Percentiles rank a stretch among this genome's conserved stretches.
Conservation (phyloP, 768 basidiomycete genomes). For the Lentinula raphanica region DNA sequence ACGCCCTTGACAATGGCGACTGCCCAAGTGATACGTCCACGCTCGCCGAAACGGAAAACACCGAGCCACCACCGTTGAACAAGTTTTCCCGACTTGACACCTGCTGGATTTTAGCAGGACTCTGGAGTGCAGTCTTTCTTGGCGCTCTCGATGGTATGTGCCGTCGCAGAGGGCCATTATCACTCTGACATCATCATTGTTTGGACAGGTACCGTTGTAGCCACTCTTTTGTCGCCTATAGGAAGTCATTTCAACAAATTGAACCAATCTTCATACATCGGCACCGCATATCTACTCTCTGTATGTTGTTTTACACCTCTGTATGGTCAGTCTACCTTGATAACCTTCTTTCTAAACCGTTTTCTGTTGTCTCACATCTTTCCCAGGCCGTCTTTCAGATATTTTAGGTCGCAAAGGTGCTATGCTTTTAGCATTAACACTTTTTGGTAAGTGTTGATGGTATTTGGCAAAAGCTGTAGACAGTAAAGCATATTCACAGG, state of each 20-base stretch:
- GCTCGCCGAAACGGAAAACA: conserved; percentile 21
- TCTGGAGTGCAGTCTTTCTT: conserved; percentile 82
- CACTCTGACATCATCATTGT: conserved; percentile 3
- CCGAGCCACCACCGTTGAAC: conserved; percentile 28
- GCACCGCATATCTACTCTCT: conserved; percentile 81
- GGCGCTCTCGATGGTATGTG: conserved; percentile 77
- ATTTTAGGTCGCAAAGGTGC: conserved; percentile 83
- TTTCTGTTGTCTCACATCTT: conserved; percentile 17
- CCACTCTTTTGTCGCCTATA: conserved; percentile 79
- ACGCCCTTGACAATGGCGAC: conserved; percentile 38
- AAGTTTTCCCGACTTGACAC: conserved; percentile 50
- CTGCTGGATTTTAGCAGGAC: conserved; percentile 66
- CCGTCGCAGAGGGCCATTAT: neutral
- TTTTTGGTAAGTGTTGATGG: conserved; percentile 60
- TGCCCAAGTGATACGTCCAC: conserved; percentile 20
- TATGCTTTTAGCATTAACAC: conserved; percentile 74
- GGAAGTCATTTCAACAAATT: conserved; percentile 81
- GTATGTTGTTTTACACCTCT: conserved; percentile 89
- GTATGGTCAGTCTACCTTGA: conserved; percentile 50
- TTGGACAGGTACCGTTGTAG: conserved; percentile 71
- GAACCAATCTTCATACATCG: conserved; percentile 80
- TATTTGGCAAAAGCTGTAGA: conserved; percentile 2
- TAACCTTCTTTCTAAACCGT: neutral
- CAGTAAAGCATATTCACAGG: conserved; percentile 35
- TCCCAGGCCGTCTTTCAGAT: conserved; percentile 73